Evolutionary conservation across 192 early-diverging fungal genomes (phyloP), one percentile per base, ranked within the genome.

Genomic region (Mortierella hygrophila): DNA sequence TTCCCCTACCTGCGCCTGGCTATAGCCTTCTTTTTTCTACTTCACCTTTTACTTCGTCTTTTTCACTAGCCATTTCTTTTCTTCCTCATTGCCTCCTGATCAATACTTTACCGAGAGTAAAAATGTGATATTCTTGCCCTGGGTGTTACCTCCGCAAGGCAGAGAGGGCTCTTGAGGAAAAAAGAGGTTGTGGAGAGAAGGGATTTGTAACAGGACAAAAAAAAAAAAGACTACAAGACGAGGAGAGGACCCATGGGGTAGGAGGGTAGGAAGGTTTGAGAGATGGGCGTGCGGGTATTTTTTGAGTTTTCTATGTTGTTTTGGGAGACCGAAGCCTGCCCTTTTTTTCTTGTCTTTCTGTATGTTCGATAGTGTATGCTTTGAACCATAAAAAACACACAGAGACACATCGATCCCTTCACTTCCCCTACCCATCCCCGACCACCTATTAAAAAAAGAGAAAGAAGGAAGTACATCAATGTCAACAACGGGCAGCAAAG

Each of bases 251-350:
- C 60, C 60, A 65, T 65, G 60, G 29, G 60, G 29, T 4, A 0
- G 49, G 0, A 21, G 49, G 20, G 49, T 5, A 52, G 49, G n/a
- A 65, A 65, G 29, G 29, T 65, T 65, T 32, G 26, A 65, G 60
- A 65, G 60, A 35, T 65, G 60, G 60, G 60, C 60, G 60, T 65
- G 60, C 60, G 60, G 60, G 60, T 65, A 32, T 65, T 32, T 32
- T 65, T 65, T 65, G 49, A 52, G 11, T 32, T 65, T 65, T 2
- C 21, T 16, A 4, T 26, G 13, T 15, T 65, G 26, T 65, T 65
- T 65, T 65, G 29, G 29, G 3, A 65, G 60, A 65, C 60, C 60
- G 29, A 11, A 65, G 60, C 29, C 26, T 46, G 10, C 44, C 44
- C 44, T 46, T 46, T 46, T 46, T 44, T 29, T 65, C 23, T 57